Base-by-base conservation (phyloP, 345 rosid genomes). In the Brassica nigra region DNA sequence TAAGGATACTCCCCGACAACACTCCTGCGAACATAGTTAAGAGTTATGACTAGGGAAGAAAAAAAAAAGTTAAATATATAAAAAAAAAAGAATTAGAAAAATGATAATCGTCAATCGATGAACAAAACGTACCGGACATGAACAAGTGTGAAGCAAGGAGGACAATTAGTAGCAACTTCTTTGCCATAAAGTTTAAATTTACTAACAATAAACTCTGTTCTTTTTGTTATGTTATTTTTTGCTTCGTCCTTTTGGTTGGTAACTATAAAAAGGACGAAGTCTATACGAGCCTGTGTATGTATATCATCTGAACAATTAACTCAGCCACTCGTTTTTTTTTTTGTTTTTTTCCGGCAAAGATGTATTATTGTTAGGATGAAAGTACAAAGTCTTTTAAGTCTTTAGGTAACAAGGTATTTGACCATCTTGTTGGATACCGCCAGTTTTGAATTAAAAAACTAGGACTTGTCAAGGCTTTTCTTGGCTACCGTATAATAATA, bases 1-100 rank as follows among this genome's bases (percentile, higher is more conserved):
- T 77, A 33, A 77, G 12, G 20, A 14, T 62, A 23, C 75, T 77
- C 8, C 0, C 8, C 4, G 75, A 77, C 3, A 77, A 77, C 30
- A 70, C 75, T 62, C 70, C 80, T 77, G 62, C 8, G 4, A 59
- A 44, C 2, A 39, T 42, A 4, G 0, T 39, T 3, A 61, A 18
- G 23, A 33, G 5, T 44, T 11, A 4, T 54, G 23, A 15, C 18
- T 61, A 59, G 8, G n/a, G 12, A 8, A 37, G 27, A 55, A 6
- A n/a, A 55, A 57, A 16, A 16, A 54, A 57, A 52, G 5, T 49
- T 49, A 49, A n/a, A 52, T 4, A 5, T 52, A 52, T 52, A 1
- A 52, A 52, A 52, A 14, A 14, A 54, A 15, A 57, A 18, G 18
- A 18, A 18, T 0, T 57, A 2, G 16, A 52, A 16, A 5, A 15